Evolutionary conservation across 805 yeast genomes (phyloP), one percentile per base, ranked within the genome.

Genomic region (Saccharomycopsis javanensis): DNA sequence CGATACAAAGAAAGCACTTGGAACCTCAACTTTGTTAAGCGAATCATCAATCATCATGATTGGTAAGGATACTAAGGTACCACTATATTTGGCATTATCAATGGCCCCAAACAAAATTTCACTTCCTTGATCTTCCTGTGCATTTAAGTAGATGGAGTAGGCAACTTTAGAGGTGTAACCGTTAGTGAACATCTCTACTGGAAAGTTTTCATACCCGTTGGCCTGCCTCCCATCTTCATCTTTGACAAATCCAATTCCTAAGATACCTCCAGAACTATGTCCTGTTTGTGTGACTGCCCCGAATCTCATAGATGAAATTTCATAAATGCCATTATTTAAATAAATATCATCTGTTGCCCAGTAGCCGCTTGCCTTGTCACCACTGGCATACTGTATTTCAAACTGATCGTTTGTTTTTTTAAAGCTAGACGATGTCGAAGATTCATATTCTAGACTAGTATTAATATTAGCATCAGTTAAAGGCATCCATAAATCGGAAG

Each of bases 401-500:
- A 58, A 55, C 15, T 42, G 8, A 16, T 20, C 18, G 20, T 11
- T 15, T 2, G 30, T 46, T 15, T 37, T 34, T 16, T 51, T 20
- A 38, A 42, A 57, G 11, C 56, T 23, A 15, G 50, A 13, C 3
- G 54, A 54, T 23, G n/a, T 13, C 5, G 48, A 42, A 28, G 18
- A 42, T 34, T 20, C 7, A 18, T 16, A 57, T 15, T 25, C 37
- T 30, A 31, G 38, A 50, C 16, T 27, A 13, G 6, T 51, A 54
- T 42, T 28, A 20, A 42, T 42, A 15, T 42, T 42, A 1, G 48
- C 28, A 20, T 42, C 48, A 20, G 48, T 25, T 23, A 72, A 69
- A 20, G 61, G 57, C n/a, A 67, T 66, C 71, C 71, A 69, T 30
- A 68, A 62, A 51, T 68, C 71, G 3, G 69, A 62, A 4, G 72